phyloP scores from a whole-genome alignment of 2,329 filamentous ascomycete species.

The Scopulariopsis brevicaulis region DNA sequence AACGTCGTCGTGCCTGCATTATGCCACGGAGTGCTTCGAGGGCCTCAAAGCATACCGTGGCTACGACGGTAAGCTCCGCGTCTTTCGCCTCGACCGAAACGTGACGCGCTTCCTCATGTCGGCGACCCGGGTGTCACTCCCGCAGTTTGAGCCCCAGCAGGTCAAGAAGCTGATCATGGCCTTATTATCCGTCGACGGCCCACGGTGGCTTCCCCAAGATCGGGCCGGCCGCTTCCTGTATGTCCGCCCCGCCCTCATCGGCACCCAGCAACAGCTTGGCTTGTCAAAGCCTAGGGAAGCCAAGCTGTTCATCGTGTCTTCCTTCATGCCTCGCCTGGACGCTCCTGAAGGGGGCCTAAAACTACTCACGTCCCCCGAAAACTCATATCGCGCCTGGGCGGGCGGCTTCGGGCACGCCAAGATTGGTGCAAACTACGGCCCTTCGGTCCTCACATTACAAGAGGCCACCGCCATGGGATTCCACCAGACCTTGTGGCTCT shows the following conservation, averaged over 20 bases:
- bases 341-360: conserved; percentile 47
- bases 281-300: conserved; percentile 75
- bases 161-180: conserved; percentile 63
- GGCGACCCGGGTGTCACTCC: conserved; percentile 58
- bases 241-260: conserved; percentile 79
- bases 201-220: conserved; percentile 67
- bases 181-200: conserved; percentile 61
- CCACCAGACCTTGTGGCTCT: conserved; percentile 90
- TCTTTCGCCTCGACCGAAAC: conserved; percentile 68
- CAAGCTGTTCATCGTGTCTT: conserved; percentile 74
- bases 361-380: conserved; percentile 67
- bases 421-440: conserved; percentile 88
- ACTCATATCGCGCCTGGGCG: conserved; percentile 84
- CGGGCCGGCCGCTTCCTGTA: conserved; percentile 66
- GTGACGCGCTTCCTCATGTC: conserved; percentile 52
- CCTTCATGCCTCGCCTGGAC: conserved; percentile 48
- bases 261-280: conserved; percentile 67
- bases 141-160: conserved; percentile 58
- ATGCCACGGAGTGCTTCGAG: conserved; percentile 87
- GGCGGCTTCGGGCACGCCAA: conserved; percentile 90
- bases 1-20: conserved; percentile 72
- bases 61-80: conserved; percentile 58
- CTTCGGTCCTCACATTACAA: conserved; percentile 64
- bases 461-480: conserved; percentile 65
- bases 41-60: conserved; percentile 75